phyloP scores from a whole-genome alignment of 352 stramenopile species.

The Pilasporangium apinafurcum region DNA sequence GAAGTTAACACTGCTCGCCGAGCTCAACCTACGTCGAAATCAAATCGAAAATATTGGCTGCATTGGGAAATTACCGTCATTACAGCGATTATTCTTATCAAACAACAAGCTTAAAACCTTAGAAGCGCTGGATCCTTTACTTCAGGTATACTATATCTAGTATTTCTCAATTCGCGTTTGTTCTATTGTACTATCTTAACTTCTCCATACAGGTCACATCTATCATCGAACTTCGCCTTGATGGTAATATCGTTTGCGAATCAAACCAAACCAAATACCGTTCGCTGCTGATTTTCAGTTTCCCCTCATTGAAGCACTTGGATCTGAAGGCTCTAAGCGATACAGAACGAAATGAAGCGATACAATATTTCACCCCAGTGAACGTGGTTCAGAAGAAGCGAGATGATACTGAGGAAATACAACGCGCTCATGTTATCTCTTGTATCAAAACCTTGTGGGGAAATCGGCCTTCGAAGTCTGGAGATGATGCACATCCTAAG shows the following conservation, averaged over 20 bases:
- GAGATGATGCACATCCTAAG: conserved; percentile 2
- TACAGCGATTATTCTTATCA: conserved; percentile 87
- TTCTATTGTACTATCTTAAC: background rate
- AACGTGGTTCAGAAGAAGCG: conserved; percentile 25
- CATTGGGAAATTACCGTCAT: conserved; percentile 62
- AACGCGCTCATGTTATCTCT: conserved; percentile 43
- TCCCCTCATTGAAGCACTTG: conserved; percentile 76
- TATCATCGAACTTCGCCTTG: conserved; percentile 83
- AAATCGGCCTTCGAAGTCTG: conserved; percentile 1
- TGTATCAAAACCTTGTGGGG: conserved; percentile 36
- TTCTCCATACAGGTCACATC: conserved; percentile 23
- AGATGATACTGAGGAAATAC: conserved; percentile 37
- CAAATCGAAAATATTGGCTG: conserved; percentile 43
- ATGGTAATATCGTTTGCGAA: conserved; percentile 72
- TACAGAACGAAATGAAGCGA: conserved; percentile 54
- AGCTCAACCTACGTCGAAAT: conserved; percentile 89
- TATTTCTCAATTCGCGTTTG: background rate
- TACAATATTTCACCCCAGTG: conserved; percentile 17
- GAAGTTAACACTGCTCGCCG: conserved; percentile 74
- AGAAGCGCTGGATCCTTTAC: conserved; percentile 63
- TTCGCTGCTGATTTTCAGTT: conserved; percentile 56
- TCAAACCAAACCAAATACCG: conserved; percentile 53
- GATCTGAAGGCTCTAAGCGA: conserved; percentile 78
- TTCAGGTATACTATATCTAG: conserved; percentile 25
- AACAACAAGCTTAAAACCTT: conserved; percentile 85